Evolutionary conservation across 352 stramenopile genomes (phyloP).

Genomic region (Pythium utonaiense): DNA sequence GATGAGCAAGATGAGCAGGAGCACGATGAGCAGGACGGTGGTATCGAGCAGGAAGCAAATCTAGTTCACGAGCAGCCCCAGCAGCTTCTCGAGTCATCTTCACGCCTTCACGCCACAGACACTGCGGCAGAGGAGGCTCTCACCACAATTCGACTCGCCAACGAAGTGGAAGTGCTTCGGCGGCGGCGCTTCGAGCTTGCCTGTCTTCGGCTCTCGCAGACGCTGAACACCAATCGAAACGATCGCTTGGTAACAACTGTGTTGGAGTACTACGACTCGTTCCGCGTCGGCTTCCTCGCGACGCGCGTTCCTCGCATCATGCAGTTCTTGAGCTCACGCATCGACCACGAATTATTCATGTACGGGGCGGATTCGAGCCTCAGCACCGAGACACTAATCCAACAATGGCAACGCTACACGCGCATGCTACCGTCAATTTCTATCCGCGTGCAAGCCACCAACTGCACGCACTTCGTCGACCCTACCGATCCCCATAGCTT

Average conservation of each 20-base stretch:
- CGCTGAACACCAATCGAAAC: constrained; percentile 1
- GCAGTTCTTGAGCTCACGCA: constrained; percentile 8
- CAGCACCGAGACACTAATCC: neutral
- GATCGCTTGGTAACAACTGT: constrained; percentile 11
- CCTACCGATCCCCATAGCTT: neutral
- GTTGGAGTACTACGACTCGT: constrained; percentile 14
- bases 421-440: constrained; percentile 11
- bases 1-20: no score
- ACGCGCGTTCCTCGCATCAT: neutral
- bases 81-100: no score
- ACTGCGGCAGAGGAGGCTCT: no score
- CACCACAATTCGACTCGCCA: neutral
- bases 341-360: constrained; percentile 6
- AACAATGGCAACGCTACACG: constrained; percentile 21
- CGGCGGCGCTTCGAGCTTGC: constrained; percentile 13
- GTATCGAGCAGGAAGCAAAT: no score
- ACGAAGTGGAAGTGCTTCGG: constrained; percentile 11
- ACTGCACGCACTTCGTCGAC: constrained; percentile 2
- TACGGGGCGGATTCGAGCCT: neutral
- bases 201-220: neutral
- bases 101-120: no score
- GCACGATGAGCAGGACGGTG: no score
- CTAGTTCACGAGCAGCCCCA: no score
- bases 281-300: constrained; percentile 3
- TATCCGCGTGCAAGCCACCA: constrained; percentile 6